Evolutionary conservation across 1,284 basidiomycete species (phyloP), one percentile per base, ranked within the genome.

Genomic region (Apiotrichum sp.): DNA sequence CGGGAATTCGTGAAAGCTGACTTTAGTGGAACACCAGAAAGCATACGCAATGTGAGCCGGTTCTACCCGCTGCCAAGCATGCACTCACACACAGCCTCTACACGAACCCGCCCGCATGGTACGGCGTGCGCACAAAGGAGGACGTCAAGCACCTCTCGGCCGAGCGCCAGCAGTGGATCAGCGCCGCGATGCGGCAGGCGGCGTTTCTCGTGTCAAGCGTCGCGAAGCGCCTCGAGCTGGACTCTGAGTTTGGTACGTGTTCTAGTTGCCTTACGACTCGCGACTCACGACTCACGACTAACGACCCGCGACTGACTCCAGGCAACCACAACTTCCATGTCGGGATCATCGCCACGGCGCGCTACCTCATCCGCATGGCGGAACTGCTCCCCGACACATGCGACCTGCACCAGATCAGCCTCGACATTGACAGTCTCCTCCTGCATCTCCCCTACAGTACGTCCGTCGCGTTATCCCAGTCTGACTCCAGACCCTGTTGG

Each of bases 361-460:
- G 57, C 6, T 59, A 58, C 36, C 57, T 63, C 11, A 57, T 63
- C 31, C 55, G 59, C 32, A 56, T 61, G 48, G 53, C 51, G 3
- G 53, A 47, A 11, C 50, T 63, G 14, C 39, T 59, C 3, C 62
- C 62, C 3, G 52, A 55, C 7, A 57, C 45, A 3, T 55, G 54
- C 36, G 57, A 61, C 43, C 35, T 54, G 9, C 35, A 52, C 43
- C 55, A 61, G 35, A 51, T 61, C 32, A 55, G 55, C 42, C 35
- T 50, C 14, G 57, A 63, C 47, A 52, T 63, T 13, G 59, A 61
- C 45, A 54, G 48, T 40, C 52, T 58, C 0, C 49, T 58, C 13
- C 33, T 48, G 13, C 45, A 53, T 38, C 43, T 57, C 22, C 57
- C 57, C 0, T 34, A 43, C 8, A 51, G 57, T 58, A 29, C 42